Conservation (phyloP, 2,329 filamentous ascomycete species). For the Diaporthe aspalathi region DNA sequence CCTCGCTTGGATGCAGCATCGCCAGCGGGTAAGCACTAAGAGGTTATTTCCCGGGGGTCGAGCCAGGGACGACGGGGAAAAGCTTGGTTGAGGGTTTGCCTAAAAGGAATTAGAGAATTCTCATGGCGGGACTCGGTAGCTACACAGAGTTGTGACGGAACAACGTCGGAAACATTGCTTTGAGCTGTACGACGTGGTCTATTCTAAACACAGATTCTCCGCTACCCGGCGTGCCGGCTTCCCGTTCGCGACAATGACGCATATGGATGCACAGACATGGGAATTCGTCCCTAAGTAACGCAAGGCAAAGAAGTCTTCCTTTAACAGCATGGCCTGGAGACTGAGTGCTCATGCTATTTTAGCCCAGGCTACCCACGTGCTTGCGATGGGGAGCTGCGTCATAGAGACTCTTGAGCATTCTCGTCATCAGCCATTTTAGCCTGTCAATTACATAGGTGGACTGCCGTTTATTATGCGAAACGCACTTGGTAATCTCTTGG, state of each 20-base stretch:
- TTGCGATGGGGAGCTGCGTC: no score
- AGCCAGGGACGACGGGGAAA: background rate
- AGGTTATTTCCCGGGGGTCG: no score
- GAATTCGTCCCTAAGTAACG: background rate
- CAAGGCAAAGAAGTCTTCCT: background rate
- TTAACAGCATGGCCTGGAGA: background rate
- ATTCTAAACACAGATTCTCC: background rate
- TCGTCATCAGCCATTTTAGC: background rate
- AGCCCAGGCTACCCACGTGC: no score
- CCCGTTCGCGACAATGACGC: background rate
- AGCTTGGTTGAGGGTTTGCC: background rate
- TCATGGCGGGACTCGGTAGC: no score
- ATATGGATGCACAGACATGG: background rate
- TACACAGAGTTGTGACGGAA: background rate
- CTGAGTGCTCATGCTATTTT: background rate
- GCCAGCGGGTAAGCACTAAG: conserved; percentile 12
- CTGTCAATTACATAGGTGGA: background rate
- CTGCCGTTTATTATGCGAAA: background rate
- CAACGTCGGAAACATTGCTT: background rate
- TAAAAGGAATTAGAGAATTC: background rate
- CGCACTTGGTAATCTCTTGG: background rate
- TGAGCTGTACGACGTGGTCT: background rate
- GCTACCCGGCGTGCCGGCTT: background rate
- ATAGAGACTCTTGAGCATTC: no score
- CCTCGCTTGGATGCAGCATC: background rate